Conservation (phyloP, 2,329 filamentous ascomycete species). For the Curvularia hawaiiensis region DNA sequence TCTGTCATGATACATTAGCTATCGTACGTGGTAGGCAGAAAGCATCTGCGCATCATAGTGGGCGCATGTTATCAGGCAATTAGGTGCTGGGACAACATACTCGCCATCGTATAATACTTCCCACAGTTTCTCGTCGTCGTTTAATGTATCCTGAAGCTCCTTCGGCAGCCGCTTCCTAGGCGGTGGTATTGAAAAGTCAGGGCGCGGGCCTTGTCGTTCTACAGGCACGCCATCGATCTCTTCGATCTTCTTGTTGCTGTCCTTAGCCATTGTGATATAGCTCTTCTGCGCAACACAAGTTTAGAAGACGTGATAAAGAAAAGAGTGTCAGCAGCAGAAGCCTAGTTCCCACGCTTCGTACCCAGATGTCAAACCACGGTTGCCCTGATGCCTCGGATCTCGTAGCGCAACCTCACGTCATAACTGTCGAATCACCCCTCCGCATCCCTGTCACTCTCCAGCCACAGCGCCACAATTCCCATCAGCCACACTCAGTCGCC, state of each 20-base stretch:
- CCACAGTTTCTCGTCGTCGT: conserved; percentile 73
- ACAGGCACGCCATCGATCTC: conserved; percentile 48
- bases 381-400: not conserved
- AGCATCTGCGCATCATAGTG: not conserved
- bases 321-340: not conserved
- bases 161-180: conserved; percentile 59
- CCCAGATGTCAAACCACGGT: not conserved
- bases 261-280: conserved; percentile 45
- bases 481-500: conserved; percentile 17
- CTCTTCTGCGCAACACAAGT: not conserved
- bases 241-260: conserved; percentile 33
- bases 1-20: conserved; percentile 49
- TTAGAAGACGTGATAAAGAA: not conserved
- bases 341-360: not conserved
- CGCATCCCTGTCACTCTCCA: not conserved
- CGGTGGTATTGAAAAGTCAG: conserved; percentile 56
- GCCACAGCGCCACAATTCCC: conserved; percentile 4
- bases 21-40: not conserved
- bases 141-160: conserved; percentile 60
- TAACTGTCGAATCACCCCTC: not conserved
- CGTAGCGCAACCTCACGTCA: conserved; percentile 16
- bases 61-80: not conserved
- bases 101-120: conserved; percentile 79
- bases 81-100: conserved; percentile 58
- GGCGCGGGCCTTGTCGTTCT: conserved; percentile 51